Base-by-base conservation (phyloP, 257 asterid species). In the Parsonsia alboflavescens region DNA sequence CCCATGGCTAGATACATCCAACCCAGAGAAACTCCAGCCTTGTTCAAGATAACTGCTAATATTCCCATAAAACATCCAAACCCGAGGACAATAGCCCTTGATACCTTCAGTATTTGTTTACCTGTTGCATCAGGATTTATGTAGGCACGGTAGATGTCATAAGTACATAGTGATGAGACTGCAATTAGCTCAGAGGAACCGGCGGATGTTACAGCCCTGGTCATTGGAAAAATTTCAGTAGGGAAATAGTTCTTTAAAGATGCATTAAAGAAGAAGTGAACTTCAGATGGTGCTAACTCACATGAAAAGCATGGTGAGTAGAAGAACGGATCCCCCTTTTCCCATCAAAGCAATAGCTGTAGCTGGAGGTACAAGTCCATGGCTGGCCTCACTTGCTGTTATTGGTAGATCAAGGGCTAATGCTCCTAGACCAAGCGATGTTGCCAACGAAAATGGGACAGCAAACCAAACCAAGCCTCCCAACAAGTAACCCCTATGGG, bases 1-100 rank as follows among this genome's bases (percentile, higher is more conserved):
- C 97, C 98, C 96, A 82, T 89, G 6, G 97, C 96, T 49, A 93
- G 85, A 72, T 93, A 93, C 96, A 93, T 93, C 98, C 96, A 93
- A 36, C 96, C 97, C 2, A 93, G 89, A 26, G 98, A 91, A 54
- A 93, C 96, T 19, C 96, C 91, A 0, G 96, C 97, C 74, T 85
- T 91, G 88, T 93, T 93, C 68, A 93, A 71, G 61, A 88, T 83
- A 49, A 91, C 97, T 1, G 98, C 98, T 71, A 93, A 73, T 28
- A 93, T 88, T 68, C 98, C 97, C 97, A 89, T 89, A 71, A 93
- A 85, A 73, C 93, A 88, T 10, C 97, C 98, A 16, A 93, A 93
- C 19, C 73, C 85, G 3, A 91, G 73, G 36, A 93, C 86, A 6
- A 88, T 85, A 2, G 76, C 72, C 77, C 98, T 88, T 15, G 98